These are phyloP conservation scores for Verticillium isaacii DNA, from an alignment of 2,329 filamentous ascomycete genomes.

Conservation along the genomic window DNA sequence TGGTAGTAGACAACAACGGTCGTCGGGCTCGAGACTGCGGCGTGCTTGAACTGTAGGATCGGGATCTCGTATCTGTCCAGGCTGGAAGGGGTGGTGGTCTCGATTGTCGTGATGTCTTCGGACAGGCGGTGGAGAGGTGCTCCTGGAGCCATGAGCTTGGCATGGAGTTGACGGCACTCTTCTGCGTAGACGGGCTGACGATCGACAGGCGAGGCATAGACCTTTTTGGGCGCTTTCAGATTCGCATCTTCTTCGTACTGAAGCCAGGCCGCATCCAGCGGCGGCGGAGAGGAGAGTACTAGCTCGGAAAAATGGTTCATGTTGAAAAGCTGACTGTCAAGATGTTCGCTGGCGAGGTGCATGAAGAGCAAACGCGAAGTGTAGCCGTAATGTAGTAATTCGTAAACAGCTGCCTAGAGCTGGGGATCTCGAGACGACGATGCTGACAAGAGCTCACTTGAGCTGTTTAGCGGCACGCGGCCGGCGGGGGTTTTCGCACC, in stretches of 20 bases:
- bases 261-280: conserved; percentile 34
- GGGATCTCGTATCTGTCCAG: conserved; percentile 29
- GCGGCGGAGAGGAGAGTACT: conserved; percentile 18
- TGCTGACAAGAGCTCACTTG: not conserved
- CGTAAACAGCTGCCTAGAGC: not conserved
- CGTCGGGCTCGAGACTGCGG: conserved; percentile 5
- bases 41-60: conserved; percentile 26
- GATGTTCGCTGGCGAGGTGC: not conserved
- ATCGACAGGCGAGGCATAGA: conserved; percentile 19
- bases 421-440: not conserved
- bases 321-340: no score
- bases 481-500: conserved; percentile 1
- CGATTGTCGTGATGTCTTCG: conserved; percentile 21
- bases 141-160: conserved; percentile 27
- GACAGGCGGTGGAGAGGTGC: conserved; percentile 31
- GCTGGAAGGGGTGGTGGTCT: conserved; percentile 24
- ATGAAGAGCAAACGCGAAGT: not conserved
- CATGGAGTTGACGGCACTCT: conserved; percentile 31
- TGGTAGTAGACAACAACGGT: conserved; percentile 40
- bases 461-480: not conserved
- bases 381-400: not conserved
- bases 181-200: conserved; percentile 35
- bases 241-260: conserved; percentile 26
- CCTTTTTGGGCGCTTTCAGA: conserved; percentile 19
- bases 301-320: not conserved